Conservation (phyloP, 306 rosid species). For the Oemleria cerasiformis region DNA sequence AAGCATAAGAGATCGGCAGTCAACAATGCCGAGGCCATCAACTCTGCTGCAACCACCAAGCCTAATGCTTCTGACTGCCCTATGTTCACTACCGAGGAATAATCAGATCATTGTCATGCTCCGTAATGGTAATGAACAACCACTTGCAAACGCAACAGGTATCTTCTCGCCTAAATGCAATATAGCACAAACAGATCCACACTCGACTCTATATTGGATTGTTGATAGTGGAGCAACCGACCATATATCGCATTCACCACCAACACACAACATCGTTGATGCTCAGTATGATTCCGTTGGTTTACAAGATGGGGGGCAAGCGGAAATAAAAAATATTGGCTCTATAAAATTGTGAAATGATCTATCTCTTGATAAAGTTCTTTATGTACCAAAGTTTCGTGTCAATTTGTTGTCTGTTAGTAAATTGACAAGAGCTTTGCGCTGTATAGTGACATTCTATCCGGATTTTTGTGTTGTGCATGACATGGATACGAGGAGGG, state of each 20-base stretch:
- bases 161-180: not conserved
- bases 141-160: not conserved
- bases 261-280: not conserved
- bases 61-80: no score
- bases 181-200: not conserved
- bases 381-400: not conserved
- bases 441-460: not conserved
- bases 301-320: no score
- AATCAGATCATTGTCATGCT: no score
- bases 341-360: no score
- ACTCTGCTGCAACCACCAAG: no score
- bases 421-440: constrained; percentile 1
- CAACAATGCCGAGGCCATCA: no score
- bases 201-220: constrained; percentile 9
- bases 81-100: no score
- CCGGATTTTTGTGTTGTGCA: not conserved
- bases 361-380: no score
- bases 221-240: not conserved
- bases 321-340: no score
- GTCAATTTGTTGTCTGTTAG: no score
- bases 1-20: no score
- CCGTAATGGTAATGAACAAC: not conserved
- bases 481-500: no score
- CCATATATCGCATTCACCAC: not conserved
- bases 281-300: not conserved